These are phyloP conservation scores for Xylaria sp. DNA, from an alignment of 2,329 filamentous ascomycete species.

Conservation along the genomic window DNA sequence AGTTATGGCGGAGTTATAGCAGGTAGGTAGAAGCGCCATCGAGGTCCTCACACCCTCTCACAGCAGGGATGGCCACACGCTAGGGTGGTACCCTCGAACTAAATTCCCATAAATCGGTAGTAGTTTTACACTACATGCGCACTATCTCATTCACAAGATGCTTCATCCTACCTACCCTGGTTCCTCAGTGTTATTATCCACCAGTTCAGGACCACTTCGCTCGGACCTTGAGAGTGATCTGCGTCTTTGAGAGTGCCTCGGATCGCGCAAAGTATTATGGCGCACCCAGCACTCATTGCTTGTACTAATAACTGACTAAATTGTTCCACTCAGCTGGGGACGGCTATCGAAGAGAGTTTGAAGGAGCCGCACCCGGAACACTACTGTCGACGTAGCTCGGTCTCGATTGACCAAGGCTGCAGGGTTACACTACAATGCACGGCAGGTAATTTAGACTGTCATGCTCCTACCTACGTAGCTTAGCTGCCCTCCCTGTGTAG, in stretches of 20 bases:
- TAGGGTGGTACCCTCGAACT: not conserved
- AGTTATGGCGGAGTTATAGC: not conserved
- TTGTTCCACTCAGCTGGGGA: not conserved
- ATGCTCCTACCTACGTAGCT: not conserved
- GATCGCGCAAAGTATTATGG: not conserved
- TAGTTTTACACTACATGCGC: not conserved
- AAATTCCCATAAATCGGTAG: not conserved
- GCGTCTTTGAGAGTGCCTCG: not conserved
- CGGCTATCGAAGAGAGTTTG: not conserved
- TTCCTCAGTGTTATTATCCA: not conserved
- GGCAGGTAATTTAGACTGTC: constrained; percentile 1
- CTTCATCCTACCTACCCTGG: not conserved
- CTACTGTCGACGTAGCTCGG: not conserved
- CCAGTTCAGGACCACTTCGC: not conserved
- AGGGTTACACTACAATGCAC: constrained; percentile 19
- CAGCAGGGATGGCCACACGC: constrained; percentile 1
- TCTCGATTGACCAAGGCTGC: constrained; percentile 13
- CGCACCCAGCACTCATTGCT: not conserved
- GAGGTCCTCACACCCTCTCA: constrained; percentile 4
- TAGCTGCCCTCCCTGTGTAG: not conserved
- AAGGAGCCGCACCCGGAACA: not conserved
- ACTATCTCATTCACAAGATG: not conserved
- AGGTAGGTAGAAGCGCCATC: constrained; percentile 9
- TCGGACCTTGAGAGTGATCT: not conserved
- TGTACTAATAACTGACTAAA: not conserved